A percentile compares a stretch with the other conserved stretches of the same genome.
phyloP scores from a whole-genome alignment of 2,329 filamentous ascomycete genomes.

The Sporothrix mexicana region DNA sequence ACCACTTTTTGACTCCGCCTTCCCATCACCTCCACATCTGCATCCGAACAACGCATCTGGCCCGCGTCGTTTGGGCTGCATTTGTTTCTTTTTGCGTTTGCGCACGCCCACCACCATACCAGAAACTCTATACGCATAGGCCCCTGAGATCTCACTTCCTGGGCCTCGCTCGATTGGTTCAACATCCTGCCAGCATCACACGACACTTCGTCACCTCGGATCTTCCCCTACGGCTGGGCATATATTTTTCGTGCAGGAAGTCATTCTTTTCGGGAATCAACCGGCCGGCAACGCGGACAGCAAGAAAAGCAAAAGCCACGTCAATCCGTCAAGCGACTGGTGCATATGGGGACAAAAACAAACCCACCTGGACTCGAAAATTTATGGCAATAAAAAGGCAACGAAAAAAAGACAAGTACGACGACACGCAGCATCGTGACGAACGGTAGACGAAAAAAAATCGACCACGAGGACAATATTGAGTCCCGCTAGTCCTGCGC shows the following conservation, averaged over 20 bases:
- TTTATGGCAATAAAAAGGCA: neutral
- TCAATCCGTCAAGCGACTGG: neutral
- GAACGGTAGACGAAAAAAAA: constrained; percentile 1
- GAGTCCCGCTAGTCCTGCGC: constrained; percentile 29
- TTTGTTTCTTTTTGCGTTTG: constrained; percentile 12
- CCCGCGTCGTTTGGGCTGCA: constrained; percentile 11
- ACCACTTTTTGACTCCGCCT: constrained; percentile 3
- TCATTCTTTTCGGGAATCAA: neutral
- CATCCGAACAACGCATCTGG: constrained; percentile 3
- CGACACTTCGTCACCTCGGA: constrained; percentile 13
- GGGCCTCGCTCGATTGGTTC: constrained; percentile 14
- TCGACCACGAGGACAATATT: constrained; percentile 28
- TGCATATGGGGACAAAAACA: neutral
- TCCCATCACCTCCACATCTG: neutral
- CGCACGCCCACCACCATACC: neutral
- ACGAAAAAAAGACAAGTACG: neutral
- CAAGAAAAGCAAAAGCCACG: neutral
- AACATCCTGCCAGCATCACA: constrained; percentile 23
- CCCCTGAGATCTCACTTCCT: constrained; percentile 3
- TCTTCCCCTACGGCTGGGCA: constrained; percentile 6
- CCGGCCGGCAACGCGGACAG: constrained; percentile 20
- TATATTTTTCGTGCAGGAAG: neutral
- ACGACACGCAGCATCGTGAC: neutral
- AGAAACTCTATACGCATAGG: neutral
- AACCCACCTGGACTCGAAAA: neutral